Evolutionary conservation across 352 stramenopile species (phyloP).

Genomic region (Globisporangium carolinianum): DNA sequence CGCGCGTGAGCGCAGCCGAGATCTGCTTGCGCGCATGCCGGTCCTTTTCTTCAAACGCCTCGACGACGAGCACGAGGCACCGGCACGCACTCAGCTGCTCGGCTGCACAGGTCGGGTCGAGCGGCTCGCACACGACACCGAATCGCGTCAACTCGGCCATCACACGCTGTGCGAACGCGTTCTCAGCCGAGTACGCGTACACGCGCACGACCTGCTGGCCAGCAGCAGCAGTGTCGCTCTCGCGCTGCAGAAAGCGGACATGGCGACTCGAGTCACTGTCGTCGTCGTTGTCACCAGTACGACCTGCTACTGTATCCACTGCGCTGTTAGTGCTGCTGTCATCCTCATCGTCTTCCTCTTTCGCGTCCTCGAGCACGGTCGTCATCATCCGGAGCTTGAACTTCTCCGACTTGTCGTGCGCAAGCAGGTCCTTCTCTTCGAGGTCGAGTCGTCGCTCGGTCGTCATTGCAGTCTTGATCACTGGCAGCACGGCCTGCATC

Average conservation of each 20-base stretch:
- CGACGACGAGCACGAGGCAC: constrained; percentile 31
- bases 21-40: constrained; percentile 29
- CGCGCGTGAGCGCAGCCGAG: constrained; percentile 24
- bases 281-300: constrained; percentile 1
- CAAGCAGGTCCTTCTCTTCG: constrained; percentile 30
- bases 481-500: constrained; percentile 36
- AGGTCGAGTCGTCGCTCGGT: constrained; percentile 28
- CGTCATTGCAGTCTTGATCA: constrained; percentile 44
- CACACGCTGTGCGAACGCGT: constrained; percentile 8
- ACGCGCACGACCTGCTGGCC: constrained; percentile 6
- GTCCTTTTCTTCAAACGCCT: constrained; percentile 22
- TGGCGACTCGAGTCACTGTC: neutral
- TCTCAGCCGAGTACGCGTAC: constrained; percentile 10
- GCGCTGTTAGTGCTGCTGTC: neutral
- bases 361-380: constrained; percentile 12
- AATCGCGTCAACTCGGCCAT: constrained; percentile 12
- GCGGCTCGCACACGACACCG: constrained; percentile 3
- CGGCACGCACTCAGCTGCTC: constrained; percentile 11
- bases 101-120: constrained; percentile 7
- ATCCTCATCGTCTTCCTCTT: constrained; percentile 10
- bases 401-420: constrained; percentile 12
- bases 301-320: no score
- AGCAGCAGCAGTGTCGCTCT: neutral
- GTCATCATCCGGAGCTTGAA: constrained; percentile 18
- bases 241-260: neutral